Percentiles rank a stretch among this genome's conserved stretches.
phyloP scores from a whole-genome alignment of 331 rosid species.

The Acacia concinna region DNA sequence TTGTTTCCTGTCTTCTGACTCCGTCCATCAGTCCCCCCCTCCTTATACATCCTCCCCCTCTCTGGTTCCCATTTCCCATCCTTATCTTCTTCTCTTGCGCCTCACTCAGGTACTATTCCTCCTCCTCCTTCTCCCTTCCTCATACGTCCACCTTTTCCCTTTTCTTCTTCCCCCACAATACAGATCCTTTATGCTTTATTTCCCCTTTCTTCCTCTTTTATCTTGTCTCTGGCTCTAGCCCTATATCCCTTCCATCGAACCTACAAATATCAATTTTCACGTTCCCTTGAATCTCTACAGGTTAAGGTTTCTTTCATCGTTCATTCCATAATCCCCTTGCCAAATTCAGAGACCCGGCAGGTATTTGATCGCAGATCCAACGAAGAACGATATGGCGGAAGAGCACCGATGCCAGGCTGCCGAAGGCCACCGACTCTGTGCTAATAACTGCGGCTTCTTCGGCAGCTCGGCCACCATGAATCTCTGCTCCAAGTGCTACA shows the following conservation, averaged over 20 bases:
- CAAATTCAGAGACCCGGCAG: neutral
- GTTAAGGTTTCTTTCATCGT: neutral
- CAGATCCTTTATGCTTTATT: conserved; percentile 15
- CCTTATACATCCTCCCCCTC: conserved; percentile 37
- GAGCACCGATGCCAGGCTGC: conserved; percentile 70
- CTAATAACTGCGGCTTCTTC: conserved; percentile 71
- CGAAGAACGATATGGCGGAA: conserved; percentile 56
- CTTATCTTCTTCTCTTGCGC: conserved; percentile 2
- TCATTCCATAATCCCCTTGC: neutral
- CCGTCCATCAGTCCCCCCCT: conserved; percentile 29
- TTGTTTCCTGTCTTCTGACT: conserved; percentile 34
- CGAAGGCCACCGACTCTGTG: conserved; percentile 70
- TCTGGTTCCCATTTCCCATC: conserved; percentile 1
- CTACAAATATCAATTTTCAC: neutral
- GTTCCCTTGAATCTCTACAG: conserved; percentile 24
- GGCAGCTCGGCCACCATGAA: conserved; percentile 68
- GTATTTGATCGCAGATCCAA: conserved; percentile 8
- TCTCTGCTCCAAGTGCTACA: conserved; percentile 75
- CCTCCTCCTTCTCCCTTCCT: no score
- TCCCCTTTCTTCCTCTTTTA: conserved; percentile 9
- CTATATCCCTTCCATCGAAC: neutral
- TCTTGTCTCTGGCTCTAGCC: neutral
- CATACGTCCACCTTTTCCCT: neutral
- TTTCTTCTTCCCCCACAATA: neutral
- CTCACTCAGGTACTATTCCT: conserved; percentile 9